Conservation (phyloP, 768 basidiomycete species). For the Russula sp. region DNA sequence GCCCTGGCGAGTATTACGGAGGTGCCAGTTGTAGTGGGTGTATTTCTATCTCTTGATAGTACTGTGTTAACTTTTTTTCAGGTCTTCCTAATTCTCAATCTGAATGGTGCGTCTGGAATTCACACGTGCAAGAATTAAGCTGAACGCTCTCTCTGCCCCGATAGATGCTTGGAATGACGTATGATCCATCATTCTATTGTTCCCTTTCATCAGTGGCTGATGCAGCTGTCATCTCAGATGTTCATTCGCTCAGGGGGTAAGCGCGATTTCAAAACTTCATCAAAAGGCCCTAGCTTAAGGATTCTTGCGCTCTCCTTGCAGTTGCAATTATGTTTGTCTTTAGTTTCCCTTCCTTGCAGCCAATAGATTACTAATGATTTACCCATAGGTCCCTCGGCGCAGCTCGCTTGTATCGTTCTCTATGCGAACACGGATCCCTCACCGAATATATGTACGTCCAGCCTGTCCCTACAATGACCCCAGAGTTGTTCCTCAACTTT, state of each 20-base stretch:
- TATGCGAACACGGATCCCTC: slow-evolving; percentile 1
- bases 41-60: neutral
- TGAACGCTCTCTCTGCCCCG: neutral
- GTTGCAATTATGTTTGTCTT: neutral
- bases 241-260: neutral
- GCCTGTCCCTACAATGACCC: neutral
- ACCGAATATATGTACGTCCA: slow-evolving; percentile 9
- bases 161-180: slow-evolving; percentile 15
- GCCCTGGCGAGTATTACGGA: neutral
- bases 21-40: neutral
- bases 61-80: neutral
- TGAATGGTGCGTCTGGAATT: slow-evolving; percentile 5
- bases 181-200: neutral
- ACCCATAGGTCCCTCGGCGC: slow-evolving; percentile 2
- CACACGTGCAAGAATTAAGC: neutral
- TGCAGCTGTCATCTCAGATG: neutral
- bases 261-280: neutral
- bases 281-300: neutral
- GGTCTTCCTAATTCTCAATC: slow-evolving; percentile 10
- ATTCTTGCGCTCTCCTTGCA: neutral
- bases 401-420: slow-evolving; percentile 12
- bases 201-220: neutral
- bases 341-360: neutral
- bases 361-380: neutral
- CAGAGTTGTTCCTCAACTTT: neutral